Conservation (phyloP, 140 eudicot genomes). For the Senecio squalidus region DNA sequence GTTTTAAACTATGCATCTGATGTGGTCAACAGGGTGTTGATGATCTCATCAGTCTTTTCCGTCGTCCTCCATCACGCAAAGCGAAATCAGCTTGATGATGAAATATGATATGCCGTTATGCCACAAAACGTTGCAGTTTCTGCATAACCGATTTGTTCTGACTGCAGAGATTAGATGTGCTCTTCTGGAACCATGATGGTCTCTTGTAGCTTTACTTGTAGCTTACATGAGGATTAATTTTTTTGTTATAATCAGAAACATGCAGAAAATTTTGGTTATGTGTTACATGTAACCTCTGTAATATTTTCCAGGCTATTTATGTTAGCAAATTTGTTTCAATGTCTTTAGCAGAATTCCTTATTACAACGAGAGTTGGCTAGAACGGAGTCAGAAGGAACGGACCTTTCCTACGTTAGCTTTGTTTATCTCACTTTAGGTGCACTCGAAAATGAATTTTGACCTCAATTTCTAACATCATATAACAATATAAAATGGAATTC, state of each 20-base stretch:
- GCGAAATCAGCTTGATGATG: slow-evolving; percentile 56
- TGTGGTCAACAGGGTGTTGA: slow-evolving; percentile 98
- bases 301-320: slow-evolving; percentile 5
- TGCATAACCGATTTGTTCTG: slow-evolving; percentile 14
- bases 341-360: not conserved
- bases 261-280: slow-evolving; percentile 34
- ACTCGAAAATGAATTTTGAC: too few species aligned
- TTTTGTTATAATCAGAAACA: slow-evolving; percentile 15
- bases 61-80: slow-evolving; percentile 90
- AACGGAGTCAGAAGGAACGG: too few species aligned
- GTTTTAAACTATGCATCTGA: too few species aligned
- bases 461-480: too few species aligned
- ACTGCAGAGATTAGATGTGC: slow-evolving; percentile 28
- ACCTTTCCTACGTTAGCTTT: too few species aligned
- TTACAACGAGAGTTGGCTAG: too few species aligned
- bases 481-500: too few species aligned
- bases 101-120: slow-evolving; percentile 1
- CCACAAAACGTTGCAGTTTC: slow-evolving; percentile 11
- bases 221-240: slow-evolving; percentile 13
- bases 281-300: slow-evolving; percentile 30
- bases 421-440: too few species aligned
- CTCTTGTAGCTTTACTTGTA: slow-evolving; percentile 32
- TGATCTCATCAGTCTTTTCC: slow-evolving; percentile 90
- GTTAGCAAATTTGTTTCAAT: slow-evolving; percentile 13
- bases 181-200: slow-evolving; percentile 6